Evolutionary conservation across 352 stramenopile species (phyloP).

Genomic region (Ophiocytium majus): DNA sequence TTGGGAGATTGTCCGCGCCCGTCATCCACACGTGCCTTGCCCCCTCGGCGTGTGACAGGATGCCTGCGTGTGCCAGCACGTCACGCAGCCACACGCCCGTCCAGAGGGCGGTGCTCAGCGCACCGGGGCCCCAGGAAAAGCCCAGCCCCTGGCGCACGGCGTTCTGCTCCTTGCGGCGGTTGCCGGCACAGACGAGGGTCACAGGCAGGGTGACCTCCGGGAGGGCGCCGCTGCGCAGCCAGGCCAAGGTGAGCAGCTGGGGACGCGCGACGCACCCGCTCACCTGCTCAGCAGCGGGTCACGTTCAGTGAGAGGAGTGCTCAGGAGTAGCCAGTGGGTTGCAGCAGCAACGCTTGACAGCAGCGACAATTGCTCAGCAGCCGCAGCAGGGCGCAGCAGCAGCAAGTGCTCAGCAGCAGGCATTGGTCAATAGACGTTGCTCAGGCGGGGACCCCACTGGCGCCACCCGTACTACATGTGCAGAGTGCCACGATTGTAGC

Average conservation of each 20-base stretch:
- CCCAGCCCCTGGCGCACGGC: constrained; percentile 84
- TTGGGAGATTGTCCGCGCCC: constrained; percentile 76
- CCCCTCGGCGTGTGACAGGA: constrained; percentile 67
- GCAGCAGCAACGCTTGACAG: too few species aligned
- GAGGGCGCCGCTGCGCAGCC: constrained; percentile 30
- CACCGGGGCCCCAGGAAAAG: constrained; percentile 80
- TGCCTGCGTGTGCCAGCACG: constrained; percentile 67
- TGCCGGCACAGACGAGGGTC: constrained; percentile 82
- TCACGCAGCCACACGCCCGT: constrained; percentile 74
- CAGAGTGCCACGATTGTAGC: too few species aligned
- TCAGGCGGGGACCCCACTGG: too few species aligned
- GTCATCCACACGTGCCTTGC: constrained; percentile 83
- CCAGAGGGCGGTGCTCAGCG: constrained; percentile 74
- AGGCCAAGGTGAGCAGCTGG: constrained; percentile 56
- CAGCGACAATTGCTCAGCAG: too few species aligned
- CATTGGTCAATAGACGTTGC: too few species aligned
- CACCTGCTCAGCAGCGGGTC: too few species aligned
- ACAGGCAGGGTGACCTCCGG: constrained; percentile 68
- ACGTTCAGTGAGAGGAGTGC: too few species aligned
- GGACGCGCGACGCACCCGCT: constrained; percentile 51
- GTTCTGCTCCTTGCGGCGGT: constrained; percentile 85
- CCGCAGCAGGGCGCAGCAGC: too few species aligned
- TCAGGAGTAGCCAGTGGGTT: too few species aligned
- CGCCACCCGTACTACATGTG: too few species aligned
- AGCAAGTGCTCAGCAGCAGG: too few species aligned